These are phyloP conservation scores for Elongisporangium senticosum DNA, from an alignment of 352 stramenopile species.

Conservation along the genomic window DNA sequence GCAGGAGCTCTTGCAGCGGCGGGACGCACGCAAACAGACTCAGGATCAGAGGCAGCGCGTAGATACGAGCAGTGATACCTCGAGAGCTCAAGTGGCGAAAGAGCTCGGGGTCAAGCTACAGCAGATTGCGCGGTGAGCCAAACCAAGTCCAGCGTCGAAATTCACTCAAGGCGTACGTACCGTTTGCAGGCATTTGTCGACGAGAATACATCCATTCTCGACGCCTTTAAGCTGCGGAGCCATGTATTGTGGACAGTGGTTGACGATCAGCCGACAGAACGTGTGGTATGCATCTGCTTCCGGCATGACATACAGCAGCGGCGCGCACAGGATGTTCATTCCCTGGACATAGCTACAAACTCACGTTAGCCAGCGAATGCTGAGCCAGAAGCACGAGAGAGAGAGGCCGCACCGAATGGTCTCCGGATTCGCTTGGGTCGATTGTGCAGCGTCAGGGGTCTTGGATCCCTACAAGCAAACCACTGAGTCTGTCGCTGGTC, in stretches of 20 bases:
- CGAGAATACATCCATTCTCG: constrained; percentile 70
- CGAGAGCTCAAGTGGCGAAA: constrained; percentile 69
- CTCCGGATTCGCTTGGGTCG: constrained; percentile 17
- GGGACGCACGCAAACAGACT: constrained; percentile 89
- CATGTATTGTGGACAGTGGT: constrained; percentile 89
- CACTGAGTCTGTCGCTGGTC: not conserved
- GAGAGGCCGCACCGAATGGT: constrained; percentile 27
- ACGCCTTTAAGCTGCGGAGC: constrained; percentile 82
- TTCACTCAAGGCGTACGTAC: constrained; percentile 16
- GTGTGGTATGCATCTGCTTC: constrained; percentile 88
- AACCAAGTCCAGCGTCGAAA: not conserved
- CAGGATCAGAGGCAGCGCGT: constrained; percentile 83
- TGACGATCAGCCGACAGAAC: constrained; percentile 84
- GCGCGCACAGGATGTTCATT: constrained; percentile 89
- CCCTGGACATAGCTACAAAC: constrained; percentile 84
- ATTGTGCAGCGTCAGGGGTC: not conserved
- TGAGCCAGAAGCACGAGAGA: not conserved
- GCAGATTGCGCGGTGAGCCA: not conserved
- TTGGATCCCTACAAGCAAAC: constrained; percentile 14
- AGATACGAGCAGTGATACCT: constrained; percentile 82
- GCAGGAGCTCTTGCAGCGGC: constrained; percentile 81
- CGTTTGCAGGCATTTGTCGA: constrained; percentile 77
- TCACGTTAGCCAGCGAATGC: not conserved
- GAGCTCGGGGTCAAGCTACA: constrained; percentile 74
- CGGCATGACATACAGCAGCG: constrained; percentile 90